Evolutionary conservation across 768 basidiomycete species (phyloP).

Genomic region (Scleroderma bovista): DNA sequence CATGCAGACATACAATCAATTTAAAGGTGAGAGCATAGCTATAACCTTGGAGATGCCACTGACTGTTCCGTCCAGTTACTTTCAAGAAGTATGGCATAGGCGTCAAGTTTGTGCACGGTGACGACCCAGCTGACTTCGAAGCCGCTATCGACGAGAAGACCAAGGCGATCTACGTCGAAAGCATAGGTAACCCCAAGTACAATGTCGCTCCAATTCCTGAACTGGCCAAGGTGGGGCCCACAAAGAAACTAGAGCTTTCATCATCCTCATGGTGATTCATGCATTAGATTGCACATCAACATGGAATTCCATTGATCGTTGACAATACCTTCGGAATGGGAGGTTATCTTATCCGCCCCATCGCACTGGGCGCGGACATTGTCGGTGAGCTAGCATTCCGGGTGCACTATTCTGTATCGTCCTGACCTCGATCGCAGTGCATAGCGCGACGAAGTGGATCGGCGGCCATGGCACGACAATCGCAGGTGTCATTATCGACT

Average conservation of each 20-base stretch:
- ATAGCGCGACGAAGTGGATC: constrained; percentile 66
- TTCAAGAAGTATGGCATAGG: constrained; percentile 51
- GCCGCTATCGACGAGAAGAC: constrained; percentile 57
- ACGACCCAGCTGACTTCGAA: constrained; percentile 42
- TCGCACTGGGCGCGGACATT: constrained; percentile 54
- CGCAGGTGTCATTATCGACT: constrained; percentile 57
- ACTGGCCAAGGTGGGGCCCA: constrained; percentile 42
- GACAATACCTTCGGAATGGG: constrained; percentile 63
- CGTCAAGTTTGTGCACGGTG: constrained; percentile 47
- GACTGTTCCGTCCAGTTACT: constrained; percentile 33
- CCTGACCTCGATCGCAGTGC: constrained; percentile 27
- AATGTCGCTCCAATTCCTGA: constrained; percentile 51
- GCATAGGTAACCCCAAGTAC: constrained; percentile 58
- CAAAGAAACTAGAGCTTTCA: background rate
- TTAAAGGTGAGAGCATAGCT: constrained; percentile 41
- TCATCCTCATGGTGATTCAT: background rate
- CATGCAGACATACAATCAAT: constrained; percentile 53
- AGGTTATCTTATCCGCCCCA: constrained; percentile 50
- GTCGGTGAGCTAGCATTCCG: constrained; percentile 29
- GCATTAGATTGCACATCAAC: constrained; percentile 50
- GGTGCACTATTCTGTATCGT: background rate
- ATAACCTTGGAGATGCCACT: background rate
- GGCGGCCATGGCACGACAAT: constrained; percentile 65
- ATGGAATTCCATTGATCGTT: constrained; percentile 58
- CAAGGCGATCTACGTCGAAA: constrained; percentile 54